These are phyloP conservation scores for Adansonia madagascariensis DNA, from an alignment of 441 rosid genomes.

Conservation along the genomic window DNA sequence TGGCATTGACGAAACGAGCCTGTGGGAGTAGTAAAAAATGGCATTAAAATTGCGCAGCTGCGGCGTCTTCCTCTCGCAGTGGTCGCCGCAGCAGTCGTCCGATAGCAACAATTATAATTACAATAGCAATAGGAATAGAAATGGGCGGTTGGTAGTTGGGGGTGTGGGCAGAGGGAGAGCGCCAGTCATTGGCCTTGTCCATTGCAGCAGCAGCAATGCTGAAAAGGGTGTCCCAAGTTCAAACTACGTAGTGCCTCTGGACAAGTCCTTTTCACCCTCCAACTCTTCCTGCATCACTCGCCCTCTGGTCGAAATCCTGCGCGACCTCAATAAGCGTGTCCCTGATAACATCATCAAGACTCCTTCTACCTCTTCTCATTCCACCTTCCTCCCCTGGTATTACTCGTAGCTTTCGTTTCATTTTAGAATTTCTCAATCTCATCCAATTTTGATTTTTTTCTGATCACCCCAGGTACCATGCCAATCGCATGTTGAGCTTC, in stretches of 20 bases:
- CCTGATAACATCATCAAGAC: conserved; percentile 77
- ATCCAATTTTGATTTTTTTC: conserved; percentile 7
- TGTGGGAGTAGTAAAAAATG: conserved; percentile 4
- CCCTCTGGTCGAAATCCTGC: conserved; percentile 90
- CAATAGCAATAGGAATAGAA: neutral
- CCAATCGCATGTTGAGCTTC: conserved; percentile 97
- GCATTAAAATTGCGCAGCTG: conserved; percentile 13
- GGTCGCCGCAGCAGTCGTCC: neutral
- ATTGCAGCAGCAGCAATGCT: conserved; percentile 36
- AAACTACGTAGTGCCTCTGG: conserved; percentile 90
- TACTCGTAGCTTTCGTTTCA: conserved; percentile 20
- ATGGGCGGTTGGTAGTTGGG: neutral
- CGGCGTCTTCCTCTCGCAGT: neutral
- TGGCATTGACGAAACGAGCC: neutral
- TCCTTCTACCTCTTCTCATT: conserved; percentile 27
- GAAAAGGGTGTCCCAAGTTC: conserved; percentile 67
- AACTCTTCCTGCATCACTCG: conserved; percentile 55
- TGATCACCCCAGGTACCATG: conserved; percentile 69
- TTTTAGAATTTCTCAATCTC: neutral
- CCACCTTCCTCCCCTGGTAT: conserved; percentile 76
- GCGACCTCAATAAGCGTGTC: conserved; percentile 91
- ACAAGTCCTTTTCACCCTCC: conserved; percentile 52
- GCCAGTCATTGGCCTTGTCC: conserved; percentile 22
- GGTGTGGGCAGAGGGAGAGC: neutral
- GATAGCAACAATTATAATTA: neutral